Base-by-base conservation (phyloP, 2,329 filamentous ascomycete genomes). In the Tympanopsis confertula region DNA sequence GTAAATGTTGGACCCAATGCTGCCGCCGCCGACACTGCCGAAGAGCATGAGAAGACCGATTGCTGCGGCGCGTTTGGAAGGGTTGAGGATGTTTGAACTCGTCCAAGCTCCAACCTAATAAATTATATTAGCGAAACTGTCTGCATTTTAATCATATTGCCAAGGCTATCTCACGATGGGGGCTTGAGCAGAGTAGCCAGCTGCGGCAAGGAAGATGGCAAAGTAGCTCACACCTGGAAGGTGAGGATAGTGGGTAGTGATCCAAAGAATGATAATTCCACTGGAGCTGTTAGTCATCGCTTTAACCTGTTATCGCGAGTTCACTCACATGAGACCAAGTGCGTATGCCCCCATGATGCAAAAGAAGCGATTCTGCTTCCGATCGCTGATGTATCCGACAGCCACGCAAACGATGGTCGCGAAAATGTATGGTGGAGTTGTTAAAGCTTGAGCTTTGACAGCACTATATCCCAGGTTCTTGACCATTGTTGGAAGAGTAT, bases 341-440 rank as follows among this genome's bases (percentile, higher is more conserved):
- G 32, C 20, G 38, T 50, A 48, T 41, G 44, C 43, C 20, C 18
- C 22, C 44, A 50, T 43, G 29, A 50, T 41, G 19, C 38, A 43
- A 15, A 14, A 4, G 22, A 33, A 43, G 28, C 46, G 46, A 19
- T 40, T 48, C 57, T 63, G 41, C 44, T 59, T 22, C 47, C 61
- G 37, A 50, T 64, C 35, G 49, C 55, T 40, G 57, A 61, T 40
- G 54, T 59, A 17, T 51, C 56, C 10, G 32, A 42, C 44, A 42
- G 37, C 50, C 48, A 52, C 2, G 47, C 59, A 13, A 45, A 57
- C 15, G 44, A 53, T 36, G 47, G 55, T 44, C 53, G 63, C 40
- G 14, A 66, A 66, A 38, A 65, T 59, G 36, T 66, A 66, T 42
- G 51, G 51, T 15, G 51, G 51, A 5, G 44, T 44, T 22, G 45